Percentiles rank a stretch among this genome's conserved stretches.
These are phyloP conservation scores for Podosphaera xanthii DNA, from an alignment of 2,329 filamentous ascomycete species.

Conservation along the genomic window DNA sequence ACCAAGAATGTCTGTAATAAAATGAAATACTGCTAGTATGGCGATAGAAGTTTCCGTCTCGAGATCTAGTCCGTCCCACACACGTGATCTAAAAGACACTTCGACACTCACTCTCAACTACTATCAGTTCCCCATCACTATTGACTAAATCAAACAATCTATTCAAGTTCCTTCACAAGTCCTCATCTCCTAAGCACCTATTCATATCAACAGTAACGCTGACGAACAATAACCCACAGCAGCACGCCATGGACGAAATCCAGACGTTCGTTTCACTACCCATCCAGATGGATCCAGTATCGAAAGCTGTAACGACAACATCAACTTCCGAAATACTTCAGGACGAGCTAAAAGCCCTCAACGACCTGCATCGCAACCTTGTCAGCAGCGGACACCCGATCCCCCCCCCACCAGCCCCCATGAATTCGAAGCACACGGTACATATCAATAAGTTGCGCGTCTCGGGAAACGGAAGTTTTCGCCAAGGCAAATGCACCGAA, in stretches of 20 bases:
- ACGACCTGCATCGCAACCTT: constrained; percentile 54
- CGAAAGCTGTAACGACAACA: constrained; percentile 44
- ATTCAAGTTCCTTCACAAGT: background rate
- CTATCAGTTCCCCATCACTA: too few relatives aligned
- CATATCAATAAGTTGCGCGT: constrained; percentile 83
- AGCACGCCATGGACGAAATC: constrained; percentile 27
- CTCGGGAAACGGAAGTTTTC: constrained; percentile 59
- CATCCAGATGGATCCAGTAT: constrained; percentile 56
- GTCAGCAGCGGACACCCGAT: constrained; percentile 39
- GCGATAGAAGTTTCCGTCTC: too few relatives aligned
- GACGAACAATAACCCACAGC: too few relatives aligned
- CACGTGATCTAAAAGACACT: background rate
- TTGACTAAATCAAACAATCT: background rate
- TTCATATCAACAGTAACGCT: background rate
- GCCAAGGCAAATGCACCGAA: constrained; percentile 51
- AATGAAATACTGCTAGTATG: too few relatives aligned
- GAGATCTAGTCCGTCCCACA: background rate
- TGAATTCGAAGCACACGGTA: constrained; percentile 78
- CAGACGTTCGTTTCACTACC: constrained; percentile 67
- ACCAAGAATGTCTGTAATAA: too few relatives aligned
- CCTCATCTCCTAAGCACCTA: background rate
- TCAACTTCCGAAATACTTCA: constrained; percentile 27
- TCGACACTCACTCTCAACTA: background rate
- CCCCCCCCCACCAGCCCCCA: constrained; percentile 69
- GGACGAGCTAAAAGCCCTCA: constrained; percentile 49